Base-by-base conservation (phyloP, 768 basidiomycete species). In the Boletus tomentosulus region DNA sequence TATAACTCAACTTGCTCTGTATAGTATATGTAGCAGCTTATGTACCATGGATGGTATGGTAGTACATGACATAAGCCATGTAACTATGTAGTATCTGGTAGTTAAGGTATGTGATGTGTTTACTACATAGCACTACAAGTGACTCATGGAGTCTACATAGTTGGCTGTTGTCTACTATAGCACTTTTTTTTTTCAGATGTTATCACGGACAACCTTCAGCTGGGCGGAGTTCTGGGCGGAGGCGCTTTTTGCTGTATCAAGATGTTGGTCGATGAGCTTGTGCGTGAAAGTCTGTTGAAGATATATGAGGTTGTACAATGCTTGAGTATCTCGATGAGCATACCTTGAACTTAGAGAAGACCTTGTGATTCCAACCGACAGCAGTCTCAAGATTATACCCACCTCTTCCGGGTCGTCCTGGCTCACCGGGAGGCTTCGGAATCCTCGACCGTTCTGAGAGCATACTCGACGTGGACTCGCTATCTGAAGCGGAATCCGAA, bases 391-490 rank as follows among this genome's bases (percentile, higher is more conserved):
- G 56, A 6, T 46, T 67, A 35, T 70, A 70, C 0, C 68, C 63
- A 13, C 65, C 67, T 3, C 49, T 33, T 8, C 63, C 59, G 9
- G 63, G 63, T 10, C 48, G 38, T 16, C 65, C 66, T 24, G 55
- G 61, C 39, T 69, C 59, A 0, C 65, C 63, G 2, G n/a, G 13
- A 7, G 66, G 68, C 28, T 68, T 70, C 25, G 62, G 53, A 28
- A 69, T 69, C 44, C 52, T 59, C 0, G 48, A 53, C 19, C 43
- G 48, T 13, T 62, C 60, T 12, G 44, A 33, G 45, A 53, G 7
- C 11, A 13, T 11, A 4, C 41, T 54, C 1, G n/a, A 8, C 8
- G 50, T 50, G 7, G 45, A 44, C 1, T 51, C 55, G 3, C 2
- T 30, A 12, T 53, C 46, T 31, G 50, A 53, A 4, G 38, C 34